A percentile compares a stretch with the other conserved stretches of the same genome.
phyloP scores from a whole-genome alignment of 306 rosid genomes.

The Lathyrus aphaca region DNA sequence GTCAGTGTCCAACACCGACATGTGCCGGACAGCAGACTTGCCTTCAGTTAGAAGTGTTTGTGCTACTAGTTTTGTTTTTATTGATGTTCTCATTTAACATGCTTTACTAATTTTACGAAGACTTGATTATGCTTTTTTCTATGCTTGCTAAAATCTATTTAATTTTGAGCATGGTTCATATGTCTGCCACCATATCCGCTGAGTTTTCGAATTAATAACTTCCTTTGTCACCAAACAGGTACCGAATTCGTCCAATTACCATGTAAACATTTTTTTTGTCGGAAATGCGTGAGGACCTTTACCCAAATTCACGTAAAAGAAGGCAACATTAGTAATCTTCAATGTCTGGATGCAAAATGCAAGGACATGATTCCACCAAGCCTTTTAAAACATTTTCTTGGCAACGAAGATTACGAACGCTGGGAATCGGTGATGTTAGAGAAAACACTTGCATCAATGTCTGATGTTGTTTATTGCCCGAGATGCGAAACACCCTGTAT shows the following conservation, averaged over 20 bases:
- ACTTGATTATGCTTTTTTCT: constrained; percentile 10
- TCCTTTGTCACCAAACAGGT: constrained; percentile 49
- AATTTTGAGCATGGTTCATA: constrained; percentile 29
- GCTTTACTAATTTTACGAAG: constrained; percentile 8
- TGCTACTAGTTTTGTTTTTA: neutral
- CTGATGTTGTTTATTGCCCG: constrained; percentile 82
- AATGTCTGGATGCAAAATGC: constrained; percentile 77
- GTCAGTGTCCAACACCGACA: too few relatives aligned
- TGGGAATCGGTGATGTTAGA: constrained; percentile 81
- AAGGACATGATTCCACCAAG: constrained; percentile 71
- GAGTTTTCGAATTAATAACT: constrained; percentile 20
- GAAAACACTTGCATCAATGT: constrained; percentile 79
- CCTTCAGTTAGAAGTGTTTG: too few relatives aligned
- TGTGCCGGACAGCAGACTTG: too few relatives aligned
- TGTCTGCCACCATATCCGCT: constrained; percentile 30
- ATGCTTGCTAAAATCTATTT: constrained; percentile 23
- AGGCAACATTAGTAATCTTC: constrained; percentile 74
- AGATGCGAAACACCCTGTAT: constrained; percentile 90
- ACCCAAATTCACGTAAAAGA: constrained; percentile 77
- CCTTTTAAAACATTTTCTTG: constrained; percentile 69
- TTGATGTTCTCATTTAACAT: constrained; percentile 11
- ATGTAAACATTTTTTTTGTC: constrained; percentile 86
- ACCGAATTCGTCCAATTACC: constrained; percentile 65
- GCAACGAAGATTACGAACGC: constrained; percentile 66
- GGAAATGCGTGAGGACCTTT: constrained; percentile 81